Evolutionary conservation across 495 filamentous ascomycete genomes (phyloP).

Genomic region (Melanomma pulvis-pyrius): DNA sequence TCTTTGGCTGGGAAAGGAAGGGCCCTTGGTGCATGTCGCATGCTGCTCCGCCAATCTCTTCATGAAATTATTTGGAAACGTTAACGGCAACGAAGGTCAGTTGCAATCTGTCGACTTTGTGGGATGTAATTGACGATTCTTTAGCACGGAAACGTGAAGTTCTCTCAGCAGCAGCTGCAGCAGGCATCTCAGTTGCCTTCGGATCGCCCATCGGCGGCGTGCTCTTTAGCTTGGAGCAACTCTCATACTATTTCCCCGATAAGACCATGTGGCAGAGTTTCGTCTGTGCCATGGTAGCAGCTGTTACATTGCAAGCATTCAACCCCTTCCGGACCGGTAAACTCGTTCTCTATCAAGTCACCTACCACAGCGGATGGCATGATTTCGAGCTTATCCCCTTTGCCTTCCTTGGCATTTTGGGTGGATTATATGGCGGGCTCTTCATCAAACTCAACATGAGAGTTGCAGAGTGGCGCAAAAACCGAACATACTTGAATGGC

Average conservation of each 20-base stretch:
- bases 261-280: conserved; percentile 99
- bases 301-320: conserved; percentile 86
- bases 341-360: conserved; percentile 95
- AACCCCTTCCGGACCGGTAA: conserved; percentile 97
- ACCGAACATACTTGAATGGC: conserved; percentile 58
- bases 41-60: conserved; percentile 97
- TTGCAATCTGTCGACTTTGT: neutral
- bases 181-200: conserved; percentile 96
- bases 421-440: conserved; percentile 88
- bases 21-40: conserved; percentile 93
- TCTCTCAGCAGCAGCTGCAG: conserved; percentile 89
- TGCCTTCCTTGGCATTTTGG: conserved; percentile 80
- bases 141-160: conserved; percentile 91
- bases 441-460: conserved; percentile 95
- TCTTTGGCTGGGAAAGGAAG: conserved; percentile 98
- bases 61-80: conserved; percentile 82
- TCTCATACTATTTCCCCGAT: conserved; percentile 98
- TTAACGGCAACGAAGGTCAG: conserved; percentile 86
- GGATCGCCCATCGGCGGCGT: conserved; percentile 96
- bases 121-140: conserved; percentile 13
- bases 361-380: conserved; percentile 90
- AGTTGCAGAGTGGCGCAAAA: conserved; percentile 78
- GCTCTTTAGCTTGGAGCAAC: conserved; percentile 92
- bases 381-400: conserved; percentile 93
- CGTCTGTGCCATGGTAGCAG: conserved; percentile 97